Evolutionary conservation across 2,329 filamentous ascomycete genomes (phyloP).

Genomic region (Rhynchosporium secalis): DNA sequence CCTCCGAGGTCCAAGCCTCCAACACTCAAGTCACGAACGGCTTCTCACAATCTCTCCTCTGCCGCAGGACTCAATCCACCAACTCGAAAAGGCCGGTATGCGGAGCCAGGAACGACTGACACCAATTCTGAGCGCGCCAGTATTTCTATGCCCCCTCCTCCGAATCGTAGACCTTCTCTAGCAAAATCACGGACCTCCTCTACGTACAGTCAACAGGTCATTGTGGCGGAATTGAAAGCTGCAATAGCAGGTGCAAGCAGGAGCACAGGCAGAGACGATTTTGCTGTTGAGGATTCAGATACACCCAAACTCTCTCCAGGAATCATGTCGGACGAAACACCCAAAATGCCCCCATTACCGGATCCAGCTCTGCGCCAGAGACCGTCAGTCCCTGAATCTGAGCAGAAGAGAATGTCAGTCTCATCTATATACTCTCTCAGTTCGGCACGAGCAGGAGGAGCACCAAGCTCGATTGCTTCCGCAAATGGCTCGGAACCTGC

Average conservation of each 20-base stretch:
- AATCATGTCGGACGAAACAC: slow-evolving; percentile 35
- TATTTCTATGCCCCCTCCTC: slow-evolving; percentile 64
- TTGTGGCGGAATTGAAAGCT: slow-evolving; percentile 46
- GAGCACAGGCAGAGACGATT: slow-evolving; percentile 41
- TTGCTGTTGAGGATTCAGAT: slow-evolving; percentile 51
- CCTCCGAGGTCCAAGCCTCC: not conserved
- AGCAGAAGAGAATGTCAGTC: slow-evolving; percentile 68
- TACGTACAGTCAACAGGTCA: slow-evolving; percentile 40
- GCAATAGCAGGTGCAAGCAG: slow-evolving; percentile 32
- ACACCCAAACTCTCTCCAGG: slow-evolving; percentile 48
- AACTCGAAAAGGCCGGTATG: slow-evolving; percentile 55
- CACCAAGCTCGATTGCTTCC: slow-evolving; percentile 53
- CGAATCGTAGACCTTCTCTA: slow-evolving; percentile 46
- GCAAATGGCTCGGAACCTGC: slow-evolving; percentile 53
- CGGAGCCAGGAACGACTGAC: slow-evolving; percentile 59
- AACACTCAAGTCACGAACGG: slow-evolving; percentile 24
- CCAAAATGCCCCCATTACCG: slow-evolving; percentile 41
- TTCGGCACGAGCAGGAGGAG: slow-evolving; percentile 51
- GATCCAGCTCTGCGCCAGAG: slow-evolving; percentile 50
- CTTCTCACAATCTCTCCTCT: slow-evolving; percentile 48
- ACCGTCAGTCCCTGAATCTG: slow-evolving; percentile 51
- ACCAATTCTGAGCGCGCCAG: slow-evolving; percentile 59
- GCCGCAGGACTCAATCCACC: slow-evolving; percentile 43
- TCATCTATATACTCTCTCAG: slow-evolving; percentile 72
- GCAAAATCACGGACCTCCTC: slow-evolving; percentile 42